Base-by-base conservation (phyloP, 441 rosid species). In the Pelargonium exstipulatum region DNA sequence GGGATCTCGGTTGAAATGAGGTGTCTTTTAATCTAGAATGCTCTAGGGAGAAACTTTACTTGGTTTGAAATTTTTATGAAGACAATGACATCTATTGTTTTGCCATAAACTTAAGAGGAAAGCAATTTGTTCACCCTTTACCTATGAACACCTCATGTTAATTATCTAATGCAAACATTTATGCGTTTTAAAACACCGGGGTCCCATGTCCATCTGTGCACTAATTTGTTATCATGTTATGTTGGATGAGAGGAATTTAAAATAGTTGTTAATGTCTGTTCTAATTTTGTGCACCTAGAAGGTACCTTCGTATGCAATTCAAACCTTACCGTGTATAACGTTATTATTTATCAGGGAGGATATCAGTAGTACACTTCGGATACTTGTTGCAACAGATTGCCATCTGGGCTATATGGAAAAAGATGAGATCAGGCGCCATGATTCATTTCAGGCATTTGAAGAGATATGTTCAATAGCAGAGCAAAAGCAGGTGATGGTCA, bases 371-470 rank as follows among this genome's bases (percentile, higher is more conserved):
- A 90, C 88, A 13, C 91, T 95, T 26, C 84, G 95, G 5, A 55
- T 95, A 65, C 97, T 95, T 63, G 95, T 95, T 62, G 99, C 96
- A 1, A 91, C 97, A 9, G 99, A 95, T 82, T 90, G 95, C 71
- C 99, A 95, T 77, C 75, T 95, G 71, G 99, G 99, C 4, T 95
- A 91, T 69, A 83, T 91, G 99, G 99, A 91, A 91, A 95, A 95
- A 79, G 97, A 95, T 81, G 99, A 95, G 78, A 77, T 95, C 60
- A 81, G 99, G 62, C 79, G 97, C 45, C 96, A 91, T 37, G 97
- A 95, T 86, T 91, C 99, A 43, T 95, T 95, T 76, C 88, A 84
- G 79, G 90, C 99, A 24, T 95, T 95, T 72, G 97, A 91, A 71
- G 97, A 91, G 81, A 91, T 91, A 26, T 95, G 99, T 73, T 82